A percentile compares a stretch with the other conserved stretches of the same genome.
phyloP scores from a whole-genome alignment of 768 basidiomycete genomes.

The Kwoniella mangroviensis region DNA sequence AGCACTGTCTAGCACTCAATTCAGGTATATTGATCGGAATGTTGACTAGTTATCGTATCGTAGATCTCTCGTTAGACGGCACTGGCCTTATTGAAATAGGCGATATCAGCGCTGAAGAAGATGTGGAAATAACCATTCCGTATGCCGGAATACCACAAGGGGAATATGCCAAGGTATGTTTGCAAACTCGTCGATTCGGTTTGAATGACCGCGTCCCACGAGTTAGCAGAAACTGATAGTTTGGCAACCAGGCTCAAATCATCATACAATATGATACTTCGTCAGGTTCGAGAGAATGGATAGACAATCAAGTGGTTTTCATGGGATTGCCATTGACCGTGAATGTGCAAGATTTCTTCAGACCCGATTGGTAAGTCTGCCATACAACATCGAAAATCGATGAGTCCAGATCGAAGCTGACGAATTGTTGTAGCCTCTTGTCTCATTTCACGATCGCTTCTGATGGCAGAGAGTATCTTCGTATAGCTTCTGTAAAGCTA shows the following conservation, averaged over 20 bases:
- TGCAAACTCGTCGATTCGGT: neutral
- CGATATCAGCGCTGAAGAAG: conserved; percentile 27
- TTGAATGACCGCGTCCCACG: neutral
- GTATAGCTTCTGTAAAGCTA: conserved; percentile 61
- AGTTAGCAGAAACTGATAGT: neutral
- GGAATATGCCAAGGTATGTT: conserved; percentile 59
- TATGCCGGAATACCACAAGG: conserved; percentile 48
- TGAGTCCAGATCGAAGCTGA: neutral
- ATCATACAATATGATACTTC: conserved; percentile 71
- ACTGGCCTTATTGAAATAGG: conserved; percentile 21
- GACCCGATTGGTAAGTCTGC: conserved; percentile 70
- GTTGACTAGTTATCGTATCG: neutral
- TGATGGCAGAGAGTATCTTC: conserved; percentile 76
- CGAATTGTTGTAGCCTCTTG: conserved; percentile 67
- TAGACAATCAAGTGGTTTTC: conserved; percentile 51
- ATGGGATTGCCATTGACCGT: conserved; percentile 82
- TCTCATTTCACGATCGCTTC: conserved; percentile 90
- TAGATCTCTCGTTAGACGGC: neutral
- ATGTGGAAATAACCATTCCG: conserved; percentile 48
- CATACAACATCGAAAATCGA: neutral
- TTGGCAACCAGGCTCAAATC: conserved; percentile 64
- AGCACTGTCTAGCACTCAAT: neutral
- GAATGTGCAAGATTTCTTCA: conserved; percentile 96
- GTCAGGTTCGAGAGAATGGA: conserved; percentile 22
- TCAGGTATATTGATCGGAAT: neutral